Evolutionary conservation across 352 stramenopile genomes (phyloP).

Genomic region (Globisporangium cederbergense): DNA sequence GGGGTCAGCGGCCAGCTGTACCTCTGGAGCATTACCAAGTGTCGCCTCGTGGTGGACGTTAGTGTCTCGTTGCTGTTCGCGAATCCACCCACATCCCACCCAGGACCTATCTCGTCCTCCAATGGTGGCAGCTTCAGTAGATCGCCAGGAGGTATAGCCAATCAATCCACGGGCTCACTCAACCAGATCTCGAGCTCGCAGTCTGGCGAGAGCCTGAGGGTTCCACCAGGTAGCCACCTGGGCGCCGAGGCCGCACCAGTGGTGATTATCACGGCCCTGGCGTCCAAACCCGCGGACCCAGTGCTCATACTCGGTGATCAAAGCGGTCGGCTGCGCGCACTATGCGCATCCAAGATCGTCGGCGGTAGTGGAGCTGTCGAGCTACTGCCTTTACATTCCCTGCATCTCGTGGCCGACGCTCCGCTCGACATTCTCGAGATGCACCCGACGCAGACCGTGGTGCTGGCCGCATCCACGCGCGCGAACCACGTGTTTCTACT

Average conservation of each 20-base stretch:
- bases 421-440: constrained; percentile 56
- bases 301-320: constrained; percentile 61
- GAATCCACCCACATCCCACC: constrained; percentile 1
- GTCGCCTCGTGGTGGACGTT: constrained; percentile 33
- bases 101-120: neutral
- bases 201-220: constrained; percentile 1
- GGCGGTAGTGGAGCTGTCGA: constrained; percentile 43
- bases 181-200: constrained; percentile 4
- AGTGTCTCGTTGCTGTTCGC: constrained; percentile 42
- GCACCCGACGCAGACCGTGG: constrained; percentile 53
- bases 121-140: neutral
- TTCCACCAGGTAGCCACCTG: neutral
- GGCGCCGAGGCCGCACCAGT: constrained; percentile 3
- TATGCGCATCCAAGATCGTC: constrained; percentile 53
- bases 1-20: constrained; percentile 40
- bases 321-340: constrained; percentile 47
- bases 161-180: neutral
- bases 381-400: constrained; percentile 57
- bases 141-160: neutral
- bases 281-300: constrained; percentile 43
- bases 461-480: constrained; percentile 51
- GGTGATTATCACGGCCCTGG: constrained; percentile 45
- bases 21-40: constrained; percentile 53
- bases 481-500: constrained; percentile 46
- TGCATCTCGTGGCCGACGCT: constrained; percentile 32